These are phyloP conservation scores for Neurospora cerealis DNA, from an alignment of 495 filamentous ascomycete genomes.

Conservation along the genomic window DNA sequence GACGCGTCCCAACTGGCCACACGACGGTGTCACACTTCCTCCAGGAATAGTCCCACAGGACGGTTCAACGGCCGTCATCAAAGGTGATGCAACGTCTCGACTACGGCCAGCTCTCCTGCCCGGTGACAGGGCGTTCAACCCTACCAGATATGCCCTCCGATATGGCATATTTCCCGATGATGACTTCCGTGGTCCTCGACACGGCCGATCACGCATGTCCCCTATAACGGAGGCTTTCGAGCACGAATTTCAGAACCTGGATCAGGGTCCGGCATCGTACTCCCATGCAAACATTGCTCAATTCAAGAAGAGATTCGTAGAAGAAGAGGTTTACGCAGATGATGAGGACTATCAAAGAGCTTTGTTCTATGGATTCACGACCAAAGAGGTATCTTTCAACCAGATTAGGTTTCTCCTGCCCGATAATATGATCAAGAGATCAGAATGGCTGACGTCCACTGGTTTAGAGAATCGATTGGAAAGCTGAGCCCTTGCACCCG, in stretches of 20 bases:
- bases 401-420: not conserved
- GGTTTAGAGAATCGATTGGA: conserved; percentile 2
- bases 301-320: conserved; percentile 6
- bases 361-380: conserved; percentile 17
- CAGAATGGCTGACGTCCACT: not conserved
- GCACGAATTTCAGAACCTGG: not conserved
- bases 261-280: not conserved
- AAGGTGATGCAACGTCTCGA: conserved; percentile 8
- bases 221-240: conserved; percentile 10
- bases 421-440: not conserved
- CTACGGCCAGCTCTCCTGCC: conserved; percentile 22
- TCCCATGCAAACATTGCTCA: not conserved
- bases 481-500: conserved; percentile 10
- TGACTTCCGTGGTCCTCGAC: not conserved
- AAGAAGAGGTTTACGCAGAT: conserved; percentile 1
- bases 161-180: conserved; percentile 24
- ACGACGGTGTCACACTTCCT: not conserved
- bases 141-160: conserved; percentile 23
- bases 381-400: conserved; percentile 17
- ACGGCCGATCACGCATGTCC: conserved; percentile 26
- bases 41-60: not conserved
- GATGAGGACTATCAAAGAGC: conserved; percentile 25
- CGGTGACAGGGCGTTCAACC: conserved; percentile 9
- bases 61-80: not conserved
- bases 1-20: not conserved